These are phyloP conservation scores for Barnettozyma californica DNA, from an alignment of 805 yeast species.

Conservation along the genomic window DNA sequence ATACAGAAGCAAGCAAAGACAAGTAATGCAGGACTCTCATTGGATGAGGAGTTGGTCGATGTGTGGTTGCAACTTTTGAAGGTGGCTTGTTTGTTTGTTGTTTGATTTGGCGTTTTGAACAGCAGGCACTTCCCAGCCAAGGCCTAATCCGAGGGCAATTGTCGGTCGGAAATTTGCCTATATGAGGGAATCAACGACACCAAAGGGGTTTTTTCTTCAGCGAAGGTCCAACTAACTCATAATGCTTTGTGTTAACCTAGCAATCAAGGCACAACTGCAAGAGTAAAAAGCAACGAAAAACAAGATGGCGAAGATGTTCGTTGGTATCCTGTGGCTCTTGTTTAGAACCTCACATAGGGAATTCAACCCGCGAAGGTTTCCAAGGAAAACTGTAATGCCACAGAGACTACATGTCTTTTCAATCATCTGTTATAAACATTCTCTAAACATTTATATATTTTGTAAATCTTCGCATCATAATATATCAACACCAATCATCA, in stretches of 20 bases:
- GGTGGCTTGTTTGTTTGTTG: not conserved
- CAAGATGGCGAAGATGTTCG: too few species aligned
- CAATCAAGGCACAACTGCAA: too few species aligned
- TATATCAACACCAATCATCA: conserved; percentile 5
- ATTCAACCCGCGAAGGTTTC: too few species aligned
- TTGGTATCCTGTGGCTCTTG: too few species aligned
- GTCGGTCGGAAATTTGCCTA: not conserved
- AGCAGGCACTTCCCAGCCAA: not conserved
- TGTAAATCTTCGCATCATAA: conserved; percentile 8
- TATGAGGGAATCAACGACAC: too few species aligned
- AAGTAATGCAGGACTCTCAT: conserved; percentile 17
- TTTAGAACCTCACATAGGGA: too few species aligned
- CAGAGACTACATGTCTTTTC: not conserved
- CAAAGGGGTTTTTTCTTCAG: too few species aligned
- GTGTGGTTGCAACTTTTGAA: not conserved
- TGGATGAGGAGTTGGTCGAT: not conserved
- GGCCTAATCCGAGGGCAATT: not conserved
- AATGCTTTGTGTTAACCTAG: too few species aligned
- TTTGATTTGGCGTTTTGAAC: not conserved
- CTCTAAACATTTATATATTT: conserved; percentile 15
- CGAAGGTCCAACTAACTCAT: too few species aligned
- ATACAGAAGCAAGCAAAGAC: conserved; percentile 10
- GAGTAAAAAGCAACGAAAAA: too few species aligned
- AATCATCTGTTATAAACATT: conserved; percentile 14
- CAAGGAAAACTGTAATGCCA: too few species aligned